These are phyloP conservation scores for Lobosporangium transversale DNA, from an alignment of 192 early-diverging fungal species.

Conservation along the genomic window DNA sequence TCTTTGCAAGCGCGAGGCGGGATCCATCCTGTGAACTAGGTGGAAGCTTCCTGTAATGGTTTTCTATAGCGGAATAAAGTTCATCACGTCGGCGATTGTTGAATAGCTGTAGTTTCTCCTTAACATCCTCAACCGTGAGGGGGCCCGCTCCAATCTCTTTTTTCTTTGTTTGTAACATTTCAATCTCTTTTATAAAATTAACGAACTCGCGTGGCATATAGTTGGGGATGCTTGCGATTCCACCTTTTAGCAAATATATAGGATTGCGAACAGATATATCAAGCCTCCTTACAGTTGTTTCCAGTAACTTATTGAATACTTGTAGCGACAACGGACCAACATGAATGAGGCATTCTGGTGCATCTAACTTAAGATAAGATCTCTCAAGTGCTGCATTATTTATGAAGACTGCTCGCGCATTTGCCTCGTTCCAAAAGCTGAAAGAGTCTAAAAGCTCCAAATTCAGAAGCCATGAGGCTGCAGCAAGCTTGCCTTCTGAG, in stretches of 20 bases:
- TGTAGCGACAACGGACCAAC: conserved; percentile 18
- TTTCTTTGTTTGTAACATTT: too few species aligned
- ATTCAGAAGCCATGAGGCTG: neutral
- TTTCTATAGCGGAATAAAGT: neutral
- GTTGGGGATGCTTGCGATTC: conserved; percentile 15
- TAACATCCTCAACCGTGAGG: neutral
- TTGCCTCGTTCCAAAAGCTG: conserved; percentile 17
- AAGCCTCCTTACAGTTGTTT: neutral
- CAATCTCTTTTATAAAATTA: neutral
- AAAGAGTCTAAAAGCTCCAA: conserved; percentile 20
- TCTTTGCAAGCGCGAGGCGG: conserved; percentile 15
- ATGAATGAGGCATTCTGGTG: conserved; percentile 1
- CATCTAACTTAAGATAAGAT: conserved; percentile 8
- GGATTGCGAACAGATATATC: neutral
- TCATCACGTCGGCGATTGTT: neutral
- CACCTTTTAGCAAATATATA: conserved; percentile 5
- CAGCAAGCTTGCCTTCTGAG: neutral
- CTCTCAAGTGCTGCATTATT: conserved; percentile 21
- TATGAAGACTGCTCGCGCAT: conserved; percentile 21
- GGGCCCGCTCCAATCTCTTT: conserved; percentile 10
- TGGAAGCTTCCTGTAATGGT: neutral
- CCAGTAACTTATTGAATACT: conserved; percentile 17
- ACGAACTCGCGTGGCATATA: conserved; percentile 32
- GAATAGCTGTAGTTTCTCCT: neutral
- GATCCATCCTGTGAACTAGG: neutral